Evolutionary conservation across 1,284 basidiomycete species (phyloP).

Genomic region (Fomitopsis pinicola): DNA sequence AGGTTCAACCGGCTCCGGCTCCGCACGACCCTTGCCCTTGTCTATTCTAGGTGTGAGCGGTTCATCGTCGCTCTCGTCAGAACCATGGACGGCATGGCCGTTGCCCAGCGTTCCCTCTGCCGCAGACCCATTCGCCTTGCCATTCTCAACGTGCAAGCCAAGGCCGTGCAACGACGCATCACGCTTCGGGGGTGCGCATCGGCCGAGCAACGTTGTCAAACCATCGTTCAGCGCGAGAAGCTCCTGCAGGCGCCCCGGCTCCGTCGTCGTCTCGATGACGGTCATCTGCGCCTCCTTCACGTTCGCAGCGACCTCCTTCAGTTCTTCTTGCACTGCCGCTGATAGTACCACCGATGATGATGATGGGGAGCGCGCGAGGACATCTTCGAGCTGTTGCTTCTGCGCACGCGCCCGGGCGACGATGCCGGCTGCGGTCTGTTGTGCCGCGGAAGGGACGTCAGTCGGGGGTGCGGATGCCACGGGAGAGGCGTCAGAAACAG

Average conservation of each 20-base stretch:
- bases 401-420: conserved; percentile 46
- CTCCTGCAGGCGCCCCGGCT: conserved; percentile 56
- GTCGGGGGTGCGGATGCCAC: conserved; percentile 15
- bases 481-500: conserved; percentile 20
- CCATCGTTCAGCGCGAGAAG: conserved; percentile 72
- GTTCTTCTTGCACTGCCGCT: conserved; percentile 14
- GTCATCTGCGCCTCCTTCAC: conserved; percentile 50
- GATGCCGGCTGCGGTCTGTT: conserved; percentile 51
- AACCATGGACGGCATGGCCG: conserved; percentile 18
- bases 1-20: conserved; percentile 58
- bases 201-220: conserved; percentile 49
- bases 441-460: conserved; percentile 20
- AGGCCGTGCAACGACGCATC: conserved; percentile 33
- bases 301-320: conserved; percentile 38
- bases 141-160: conserved; percentile 32
- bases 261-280: conserved; percentile 55
- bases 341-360: conserved; percentile 27
- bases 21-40: conserved; percentile 71
- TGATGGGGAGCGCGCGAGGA: conserved; percentile 35
- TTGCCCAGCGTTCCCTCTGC: conserved; percentile 8
- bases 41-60: conserved; percentile 61
- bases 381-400: conserved; percentile 45
- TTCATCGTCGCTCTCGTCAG: conserved; percentile 32
- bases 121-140: conserved; percentile 5
- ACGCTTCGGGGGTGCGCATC: conserved; percentile 30